phyloP scores from a whole-genome alignment of 306 rosid genomes.

The Ammopiptanthus mongolicus region DNA sequence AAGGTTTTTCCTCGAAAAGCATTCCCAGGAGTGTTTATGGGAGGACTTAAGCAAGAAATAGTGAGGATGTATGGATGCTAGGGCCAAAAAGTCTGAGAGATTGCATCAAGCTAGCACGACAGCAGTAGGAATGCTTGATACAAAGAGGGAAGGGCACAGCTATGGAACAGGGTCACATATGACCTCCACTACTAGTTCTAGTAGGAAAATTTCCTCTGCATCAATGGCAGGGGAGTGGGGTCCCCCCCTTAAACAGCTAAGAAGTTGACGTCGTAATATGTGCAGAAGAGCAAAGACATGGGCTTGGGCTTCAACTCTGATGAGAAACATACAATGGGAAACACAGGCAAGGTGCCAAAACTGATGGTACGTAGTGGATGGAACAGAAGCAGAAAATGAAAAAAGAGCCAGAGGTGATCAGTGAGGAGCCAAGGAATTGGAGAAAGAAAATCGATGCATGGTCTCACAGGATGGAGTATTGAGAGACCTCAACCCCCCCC shows the following conservation, averaged over 20 bases:
- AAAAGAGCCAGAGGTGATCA: neutral
- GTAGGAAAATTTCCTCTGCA: neutral
- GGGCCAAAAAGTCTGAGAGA: neutral
- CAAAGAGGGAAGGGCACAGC: neutral
- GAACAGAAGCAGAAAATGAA: neutral
- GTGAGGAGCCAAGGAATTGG: no score
- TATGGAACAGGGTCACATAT: neutral
- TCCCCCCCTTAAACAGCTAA: neutral
- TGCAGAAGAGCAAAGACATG: neutral
- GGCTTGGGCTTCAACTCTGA: neutral
- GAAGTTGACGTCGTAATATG: neutral
- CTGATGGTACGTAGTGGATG: neutral
- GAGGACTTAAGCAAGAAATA: neutral
- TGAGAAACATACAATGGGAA: neutral
- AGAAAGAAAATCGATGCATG: neutral
- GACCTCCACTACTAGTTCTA: neutral
- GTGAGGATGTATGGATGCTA: neutral
- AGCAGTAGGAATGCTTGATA: neutral
- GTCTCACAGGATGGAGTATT: neutral
- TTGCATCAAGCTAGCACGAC: neutral
- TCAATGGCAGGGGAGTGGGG: neutral
- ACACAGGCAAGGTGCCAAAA: neutral
- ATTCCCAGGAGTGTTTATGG: neutral
- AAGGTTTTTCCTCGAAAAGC: neutral
- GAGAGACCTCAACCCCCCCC: neutral